Base-by-base conservation (phyloP, 495 filamentous ascomycete genomes). In the Cetradonia linearis region DNA sequence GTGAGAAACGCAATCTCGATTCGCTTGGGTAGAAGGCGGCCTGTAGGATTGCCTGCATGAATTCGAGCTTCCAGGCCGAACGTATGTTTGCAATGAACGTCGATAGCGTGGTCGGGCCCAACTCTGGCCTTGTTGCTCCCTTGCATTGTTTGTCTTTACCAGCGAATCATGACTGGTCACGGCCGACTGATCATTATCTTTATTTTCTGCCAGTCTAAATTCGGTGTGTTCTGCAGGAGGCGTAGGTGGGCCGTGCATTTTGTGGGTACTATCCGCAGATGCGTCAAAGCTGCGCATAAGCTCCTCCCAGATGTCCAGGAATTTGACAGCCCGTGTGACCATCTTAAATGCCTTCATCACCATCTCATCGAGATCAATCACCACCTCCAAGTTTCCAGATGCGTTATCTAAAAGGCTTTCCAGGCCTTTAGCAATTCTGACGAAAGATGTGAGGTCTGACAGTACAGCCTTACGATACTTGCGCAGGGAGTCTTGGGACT, bases 271-370 rank as follows among this genome's bases (percentile, higher is more conserved):
- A 27, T 59, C 64, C 49, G 86, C 79, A 30, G 84, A 83, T 60
- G 79, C 76, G 71, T 81, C 81, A 46, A 85, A 70, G 30, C 70
- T 74, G 46, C 78, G 72, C 64, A 84, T 81, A 58, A 89, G 86
- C 59, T 92, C 83, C 28, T 89, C 83, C 78, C 90, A 86, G 5
- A 91, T 78, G 67, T 99, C 94, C n/a, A 96, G 77, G 69, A 99
- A 96, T 61, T 84, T 80, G 55, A 96, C 90, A 38, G 87, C 89
- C 60, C 91, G 86, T 58, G 84, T 90, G n/a, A 94, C 87, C 60
- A 96, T 89, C 66, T 88, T 92, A 75, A 94, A 97, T 0, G 90
- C 91, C 69, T 91, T 91, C 54, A 95, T 73, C 13, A 96, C 84
- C 82, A 97, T 88, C 69, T 95, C 89, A 69, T 96, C 92, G 55